Percentiles rank a stretch among this genome's conserved stretches.
These are phyloP conservation scores for Alternaria alternata DNA, from an alignment of 2,329 filamentous ascomycete species.

Conservation along the genomic window DNA sequence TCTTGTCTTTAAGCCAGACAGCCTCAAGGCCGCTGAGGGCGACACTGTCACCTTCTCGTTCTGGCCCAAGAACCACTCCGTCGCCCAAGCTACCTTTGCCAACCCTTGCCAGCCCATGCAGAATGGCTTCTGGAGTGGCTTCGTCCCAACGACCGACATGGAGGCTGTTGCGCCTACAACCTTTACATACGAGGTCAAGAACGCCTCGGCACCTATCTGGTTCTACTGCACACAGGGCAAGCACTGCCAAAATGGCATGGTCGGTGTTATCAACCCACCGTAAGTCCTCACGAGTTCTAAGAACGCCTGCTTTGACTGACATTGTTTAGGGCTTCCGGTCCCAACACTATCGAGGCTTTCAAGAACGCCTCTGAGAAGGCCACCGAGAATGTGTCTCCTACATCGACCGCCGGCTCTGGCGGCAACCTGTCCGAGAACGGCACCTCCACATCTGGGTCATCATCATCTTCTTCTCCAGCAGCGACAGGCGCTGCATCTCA, in stretches of 20 bases:
- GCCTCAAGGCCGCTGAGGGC: slow-evolving; percentile 44
- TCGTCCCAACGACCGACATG: slow-evolving; percentile 39
- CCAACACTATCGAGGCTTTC: slow-evolving; percentile 35
- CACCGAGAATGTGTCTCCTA: slow-evolving; percentile 33
- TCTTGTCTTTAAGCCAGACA: slow-evolving; percentile 47
- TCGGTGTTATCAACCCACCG: slow-evolving; percentile 52
- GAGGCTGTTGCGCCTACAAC: slow-evolving; percentile 33
- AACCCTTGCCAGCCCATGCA: slow-evolving; percentile 45
- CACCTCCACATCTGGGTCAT: slow-evolving; percentile 20
- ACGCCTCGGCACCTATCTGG: slow-evolving; percentile 50
- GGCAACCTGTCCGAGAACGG: slow-evolving; percentile 36
- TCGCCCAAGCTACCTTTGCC: slow-evolving; percentile 48
- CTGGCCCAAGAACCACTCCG: slow-evolving; percentile 52
- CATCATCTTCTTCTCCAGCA: slow-evolving; percentile 16
- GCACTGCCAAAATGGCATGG: slow-evolving; percentile 53
- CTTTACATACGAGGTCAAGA: slow-evolving; percentile 46
- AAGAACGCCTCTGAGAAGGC: slow-evolving; percentile 34
- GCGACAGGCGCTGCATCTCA: slow-evolving; percentile 39
- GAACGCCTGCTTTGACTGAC: slow-evolving; percentile 19
- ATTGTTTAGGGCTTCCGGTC: slow-evolving; percentile 24
- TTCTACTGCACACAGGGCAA: slow-evolving; percentile 52
- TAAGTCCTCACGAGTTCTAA: slow-evolving; percentile 26
- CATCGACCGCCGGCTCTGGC: slow-evolving; percentile 33
- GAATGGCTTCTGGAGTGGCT: slow-evolving; percentile 51
- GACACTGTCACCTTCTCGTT: slow-evolving; percentile 51